Evolutionary conservation across 2,329 filamentous ascomycete species (phyloP).

Genomic region (Dactylellina cionopaga): DNA sequence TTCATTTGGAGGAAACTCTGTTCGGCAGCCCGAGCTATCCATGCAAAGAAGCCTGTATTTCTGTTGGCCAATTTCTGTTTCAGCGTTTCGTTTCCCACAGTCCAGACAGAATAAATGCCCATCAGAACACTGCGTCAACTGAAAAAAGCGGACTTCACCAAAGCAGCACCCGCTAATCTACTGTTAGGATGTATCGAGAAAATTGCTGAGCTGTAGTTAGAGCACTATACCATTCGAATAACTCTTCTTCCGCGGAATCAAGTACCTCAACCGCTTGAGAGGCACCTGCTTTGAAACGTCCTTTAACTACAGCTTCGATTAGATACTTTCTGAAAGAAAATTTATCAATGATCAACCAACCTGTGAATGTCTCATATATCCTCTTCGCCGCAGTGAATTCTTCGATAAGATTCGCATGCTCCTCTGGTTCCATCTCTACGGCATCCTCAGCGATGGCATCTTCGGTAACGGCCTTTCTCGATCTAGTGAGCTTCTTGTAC

Average conservation of each 20-base stretch:
- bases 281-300: slow-evolving; percentile 55
- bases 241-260: slow-evolving; percentile 64
- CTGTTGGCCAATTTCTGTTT: slow-evolving; percentile 74
- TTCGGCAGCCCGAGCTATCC: slow-evolving; percentile 73
- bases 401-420: slow-evolving; percentile 57
- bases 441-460: slow-evolving; percentile 42
- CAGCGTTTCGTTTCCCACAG: slow-evolving; percentile 74
- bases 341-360: no score
- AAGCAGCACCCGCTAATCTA: slow-evolving; percentile 73
- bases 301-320: slow-evolving; percentile 53
- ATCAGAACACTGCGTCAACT: slow-evolving; percentile 74
- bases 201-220: no score
- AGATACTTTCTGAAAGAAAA: no score
- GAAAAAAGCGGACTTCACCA: slow-evolving; percentile 71
- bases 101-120: slow-evolving; percentile 73
- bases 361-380: slow-evolving; percentile 27
- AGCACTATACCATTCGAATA: slow-evolving; percentile 71
- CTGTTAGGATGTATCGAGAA: neutral
- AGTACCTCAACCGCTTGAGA: slow-evolving; percentile 56
- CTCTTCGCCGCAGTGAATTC: slow-evolving; percentile 45
- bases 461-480: slow-evolving; percentile 54
- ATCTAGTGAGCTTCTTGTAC: slow-evolving; percentile 57
- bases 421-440: slow-evolving; percentile 56
- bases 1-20: slow-evolving; percentile 69
- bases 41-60: slow-evolving; percentile 77